Evolutionary conservation across 495 filamentous ascomycete species (phyloP).

Genomic region (Parathielavia hyrcaniae): DNA sequence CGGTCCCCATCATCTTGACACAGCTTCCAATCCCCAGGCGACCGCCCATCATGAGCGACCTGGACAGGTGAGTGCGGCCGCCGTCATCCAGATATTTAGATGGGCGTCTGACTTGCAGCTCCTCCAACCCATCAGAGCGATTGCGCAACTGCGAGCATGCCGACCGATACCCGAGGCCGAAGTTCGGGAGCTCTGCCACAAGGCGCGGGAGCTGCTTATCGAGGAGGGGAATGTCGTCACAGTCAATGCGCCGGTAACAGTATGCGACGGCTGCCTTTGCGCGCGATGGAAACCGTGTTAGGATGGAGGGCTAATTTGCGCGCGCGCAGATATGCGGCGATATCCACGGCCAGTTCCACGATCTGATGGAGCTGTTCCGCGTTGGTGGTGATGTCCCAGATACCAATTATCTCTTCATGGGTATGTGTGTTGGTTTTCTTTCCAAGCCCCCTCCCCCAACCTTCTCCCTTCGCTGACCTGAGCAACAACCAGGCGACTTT

Average conservation of each 20-base stretch:
- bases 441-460: not conserved
- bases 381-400: constrained; percentile 94
- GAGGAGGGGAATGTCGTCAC: constrained; percentile 98
- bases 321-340: constrained; percentile 79
- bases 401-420: constrained; percentile 99
- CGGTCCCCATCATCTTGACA: too few species aligned
- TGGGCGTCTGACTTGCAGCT: not conserved
- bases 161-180: constrained; percentile 92
- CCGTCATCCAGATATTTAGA: not conserved
- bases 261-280: constrained; percentile 28
- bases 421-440: constrained; percentile 29
- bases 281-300: not conserved
- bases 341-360: constrained; percentile 98
- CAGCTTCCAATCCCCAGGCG: too few species aligned
- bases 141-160: constrained; percentile 88
- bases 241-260: constrained; percentile 91
- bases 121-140: constrained; percentile 55
- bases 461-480: not conserved
- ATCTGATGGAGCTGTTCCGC: constrained; percentile 96
- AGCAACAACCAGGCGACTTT: constrained; percentile 66
- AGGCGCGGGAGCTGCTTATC: constrained; percentile 91
- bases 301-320: not conserved
- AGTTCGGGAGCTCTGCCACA: constrained; percentile 95
- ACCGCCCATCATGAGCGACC: constrained; percentile 28
- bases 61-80: constrained; percentile 25